Evolutionary conservation across 129 eudicot species (phyloP).

Genomic region (sunflower (Helianthus annuus)): HanXRQr2.0-SUNRISE NC_035448.2:153806653-153807152

Average conservation of each 20-base stretch:
- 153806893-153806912: slow-evolving; percentile 14
- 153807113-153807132: not conserved
- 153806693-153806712: too few species aligned
- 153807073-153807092: slow-evolving; percentile 19
- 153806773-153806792: slow-evolving; percentile 60
- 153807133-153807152: not conserved
- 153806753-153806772: slow-evolving; percentile 35
- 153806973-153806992: slow-evolving; percentile 54
- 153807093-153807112: slow-evolving; percentile 36
- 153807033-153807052: slow-evolving; percentile 31
- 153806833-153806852: slow-evolving; percentile 49
- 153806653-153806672: not conserved
- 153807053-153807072: slow-evolving; percentile 12
- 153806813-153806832: slow-evolving; percentile 45
- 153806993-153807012: slow-evolving; percentile 69
- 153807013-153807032: slow-evolving; percentile 43
- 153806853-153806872: slow-evolving; percentile 43
- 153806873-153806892: slow-evolving; percentile 35
- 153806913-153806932: not conserved
- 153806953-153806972: slow-evolving; percentile 17
- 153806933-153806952: not conserved
- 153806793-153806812: slow-evolving; percentile 41
- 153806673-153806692: not conserved
- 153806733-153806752: slow-evolving; percentile 31
- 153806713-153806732: not conserved